Percentiles rank a stretch among this genome's conserved stretches.
phyloP scores from a whole-genome alignment of 768 basidiomycete genomes.

The Suillus alpinus region DNA sequence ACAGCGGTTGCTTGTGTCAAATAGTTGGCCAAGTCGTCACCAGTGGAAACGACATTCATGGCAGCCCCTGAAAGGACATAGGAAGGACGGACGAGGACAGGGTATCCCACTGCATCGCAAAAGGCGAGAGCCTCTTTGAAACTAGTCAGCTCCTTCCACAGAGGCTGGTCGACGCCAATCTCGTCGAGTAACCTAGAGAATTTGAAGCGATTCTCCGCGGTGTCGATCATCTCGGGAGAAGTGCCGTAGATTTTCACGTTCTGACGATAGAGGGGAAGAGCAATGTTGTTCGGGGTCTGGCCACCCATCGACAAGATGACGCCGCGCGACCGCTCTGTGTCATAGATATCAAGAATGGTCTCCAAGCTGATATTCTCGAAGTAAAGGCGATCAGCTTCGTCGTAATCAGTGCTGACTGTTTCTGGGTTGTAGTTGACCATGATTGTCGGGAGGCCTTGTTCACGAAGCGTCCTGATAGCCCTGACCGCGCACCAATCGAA shows the following conservation, averaged over 20 bases:
- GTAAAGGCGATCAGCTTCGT: constrained; percentile 96
- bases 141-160: constrained; percentile 95
- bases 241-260: constrained; percentile 99
- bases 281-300: constrained; percentile 98
- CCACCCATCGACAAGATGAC: constrained; percentile 98
- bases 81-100: constrained; percentile 94
- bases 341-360: constrained; percentile 96
- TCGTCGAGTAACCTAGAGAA: constrained; percentile 97
- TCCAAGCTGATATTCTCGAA: constrained; percentile 99
- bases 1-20: constrained; percentile 94
- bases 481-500: constrained; percentile 99
- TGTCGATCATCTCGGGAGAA: constrained; percentile 99
- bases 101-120: constrained; percentile 92
- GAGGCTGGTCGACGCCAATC: constrained; percentile 97
- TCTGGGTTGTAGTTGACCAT: constrained; percentile 99
- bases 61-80: constrained; percentile 99
- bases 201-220: constrained; percentile 98
- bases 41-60: constrained; percentile 98
- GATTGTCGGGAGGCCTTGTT: constrained; percentile 91
- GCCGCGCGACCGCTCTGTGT: constrained; percentile 82
- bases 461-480: constrained; percentile 92
- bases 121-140: constrained; percentile 85
- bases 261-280: constrained; percentile 90
- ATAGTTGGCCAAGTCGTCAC: constrained; percentile 88
- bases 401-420: constrained; percentile 98